Evolutionary conservation across 75 land plant genomes (phyloP), one percentile per base, ranked within the genome.

Genomic region (Isoetes taiwanensis): DNA sequence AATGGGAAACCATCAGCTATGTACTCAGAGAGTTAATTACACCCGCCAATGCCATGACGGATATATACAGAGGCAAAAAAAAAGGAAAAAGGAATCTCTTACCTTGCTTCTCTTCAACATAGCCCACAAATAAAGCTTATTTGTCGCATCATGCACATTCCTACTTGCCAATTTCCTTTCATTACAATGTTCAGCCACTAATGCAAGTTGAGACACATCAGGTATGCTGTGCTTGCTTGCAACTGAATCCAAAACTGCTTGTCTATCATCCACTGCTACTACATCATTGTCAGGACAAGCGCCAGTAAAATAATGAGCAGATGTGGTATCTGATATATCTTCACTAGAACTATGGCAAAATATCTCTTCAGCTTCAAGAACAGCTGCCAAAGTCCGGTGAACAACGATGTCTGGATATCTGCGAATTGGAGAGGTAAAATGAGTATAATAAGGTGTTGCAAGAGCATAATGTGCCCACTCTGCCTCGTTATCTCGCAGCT

Each of bases 381-480:
- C 80, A 20, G 97, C 95, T 41, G 76, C 63, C 64, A 91, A 42
- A 28, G 70, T 83, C 14, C 97, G 73, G 62, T 91, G 97, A 10
- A 91, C 97, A 25, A 91, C 43, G 42, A 91, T 72, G 59, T 91
- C 97, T 37, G 89, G 79, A 70, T 87, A 91, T 34, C 97, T 69
- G 3, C 95, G 89, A 19, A 91, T 65, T 34, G 97, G 95, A 27
- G 97, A 91, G 41, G 95, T 91, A 43, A 91, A 91, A 67, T 91
- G 97, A 0, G 97, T 87, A 62, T 91, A 91, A 1, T 72, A 54
- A 24, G 97, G 97, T 54, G 75, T 60, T 25, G 95, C 85, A 32
- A 87, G 53, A 10, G 85, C 72, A 79, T 91, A 91, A 72, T 91
- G 97, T 27, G 76, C 75, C 89, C 89, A 83, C 0, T 83, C 88